Conservation (phyloP, 140 eudicot species). For the Flaveria floridana region DNA sequence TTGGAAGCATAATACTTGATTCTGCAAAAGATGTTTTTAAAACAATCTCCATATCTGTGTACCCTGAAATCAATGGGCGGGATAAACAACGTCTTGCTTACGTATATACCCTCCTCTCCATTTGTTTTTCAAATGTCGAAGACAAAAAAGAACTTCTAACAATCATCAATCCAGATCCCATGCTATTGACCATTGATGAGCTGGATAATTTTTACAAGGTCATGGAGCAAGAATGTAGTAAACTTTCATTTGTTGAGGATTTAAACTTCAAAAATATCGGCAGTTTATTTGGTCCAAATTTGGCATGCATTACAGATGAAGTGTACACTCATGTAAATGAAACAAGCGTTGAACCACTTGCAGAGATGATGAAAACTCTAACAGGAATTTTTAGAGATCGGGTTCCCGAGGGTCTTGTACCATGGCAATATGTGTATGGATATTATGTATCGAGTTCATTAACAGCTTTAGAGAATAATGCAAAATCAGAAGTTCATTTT, state of each 20-base stretch:
- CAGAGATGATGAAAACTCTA: constrained; percentile 68
- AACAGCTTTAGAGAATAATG: constrained; percentile 50
- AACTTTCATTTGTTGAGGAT: constrained; percentile 56
- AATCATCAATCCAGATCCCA: constrained; percentile 19
- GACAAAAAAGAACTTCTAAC: constrained; percentile 32
- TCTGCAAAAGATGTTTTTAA: constrained; percentile 56
- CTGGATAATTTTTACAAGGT: constrained; percentile 57
- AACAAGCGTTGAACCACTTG: constrained; percentile 70
- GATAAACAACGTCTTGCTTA: constrained; percentile 69
- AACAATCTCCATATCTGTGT: constrained; percentile 55
- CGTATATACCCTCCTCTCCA: constrained; percentile 67
- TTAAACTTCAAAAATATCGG: constrained; percentile 88
- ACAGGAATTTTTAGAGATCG: constrained; percentile 40
- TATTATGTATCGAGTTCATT: constrained; percentile 57
- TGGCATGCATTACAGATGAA: constrained; percentile 58
- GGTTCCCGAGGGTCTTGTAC: constrained; percentile 54
- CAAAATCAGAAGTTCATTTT: constrained; percentile 45
- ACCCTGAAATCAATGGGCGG: constrained; percentile 72
- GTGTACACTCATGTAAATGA: constrained; percentile 63
- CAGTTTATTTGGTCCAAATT: constrained; percentile 53
- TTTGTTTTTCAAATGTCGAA: constrained; percentile 57
- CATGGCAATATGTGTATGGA: constrained; percentile 62
- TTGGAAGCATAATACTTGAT: constrained; percentile 51
- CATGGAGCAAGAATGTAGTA: constrained; percentile 67
- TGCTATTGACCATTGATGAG: constrained; percentile 25